Conservation (phyloP, 208 protist genomes). For the Wallacemonas sp. region DNA sequence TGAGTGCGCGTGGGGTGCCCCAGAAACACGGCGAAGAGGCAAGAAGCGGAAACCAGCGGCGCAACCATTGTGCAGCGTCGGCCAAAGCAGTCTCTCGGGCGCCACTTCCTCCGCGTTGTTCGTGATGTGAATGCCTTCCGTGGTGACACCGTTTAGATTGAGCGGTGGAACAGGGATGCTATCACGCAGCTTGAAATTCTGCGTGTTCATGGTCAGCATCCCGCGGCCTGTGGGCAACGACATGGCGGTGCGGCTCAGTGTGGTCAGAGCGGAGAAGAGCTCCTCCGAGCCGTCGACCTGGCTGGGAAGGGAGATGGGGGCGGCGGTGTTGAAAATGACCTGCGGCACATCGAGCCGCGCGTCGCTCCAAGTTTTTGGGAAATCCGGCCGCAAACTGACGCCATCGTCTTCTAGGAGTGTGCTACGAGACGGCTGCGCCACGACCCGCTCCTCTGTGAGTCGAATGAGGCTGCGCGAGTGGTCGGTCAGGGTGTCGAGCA, state of each 20-base stretch:
- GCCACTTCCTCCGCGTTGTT: conserved; percentile 51
- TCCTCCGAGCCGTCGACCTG: conserved; percentile 59
- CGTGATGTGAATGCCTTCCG: conserved; percentile 58
- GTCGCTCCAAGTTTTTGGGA: conserved; percentile 71
- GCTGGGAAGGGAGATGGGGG: conserved; percentile 49
- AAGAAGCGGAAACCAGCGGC: conserved; percentile 80
- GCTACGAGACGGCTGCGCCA: conserved; percentile 40
- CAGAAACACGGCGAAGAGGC: conserved; percentile 31
- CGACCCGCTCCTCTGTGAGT: conserved; percentile 54
- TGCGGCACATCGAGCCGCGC: conserved; percentile 67
- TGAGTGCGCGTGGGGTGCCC: no score
- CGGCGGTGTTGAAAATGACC: conserved; percentile 73
- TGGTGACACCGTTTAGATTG: conserved; percentile 67
- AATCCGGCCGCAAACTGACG: conserved; percentile 73
- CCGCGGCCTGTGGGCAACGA: conserved; percentile 73
- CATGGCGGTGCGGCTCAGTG: conserved; percentile 40
- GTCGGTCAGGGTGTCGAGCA: conserved; percentile 18
- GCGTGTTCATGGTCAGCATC: conserved; percentile 84
- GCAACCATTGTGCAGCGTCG: conserved; percentile 85
- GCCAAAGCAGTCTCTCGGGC: conserved; percentile 58
- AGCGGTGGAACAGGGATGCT: conserved; percentile 77
- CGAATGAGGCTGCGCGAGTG: conserved; percentile 55
- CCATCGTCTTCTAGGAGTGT: conserved; percentile 75
- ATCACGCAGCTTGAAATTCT: conserved; percentile 76
- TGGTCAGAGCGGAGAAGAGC: conserved; percentile 44